Evolutionary conservation across 345 rosid genomes (phyloP), one percentile per base, ranked within the genome.

Genomic region (Conringia planisiliqua): DNA sequence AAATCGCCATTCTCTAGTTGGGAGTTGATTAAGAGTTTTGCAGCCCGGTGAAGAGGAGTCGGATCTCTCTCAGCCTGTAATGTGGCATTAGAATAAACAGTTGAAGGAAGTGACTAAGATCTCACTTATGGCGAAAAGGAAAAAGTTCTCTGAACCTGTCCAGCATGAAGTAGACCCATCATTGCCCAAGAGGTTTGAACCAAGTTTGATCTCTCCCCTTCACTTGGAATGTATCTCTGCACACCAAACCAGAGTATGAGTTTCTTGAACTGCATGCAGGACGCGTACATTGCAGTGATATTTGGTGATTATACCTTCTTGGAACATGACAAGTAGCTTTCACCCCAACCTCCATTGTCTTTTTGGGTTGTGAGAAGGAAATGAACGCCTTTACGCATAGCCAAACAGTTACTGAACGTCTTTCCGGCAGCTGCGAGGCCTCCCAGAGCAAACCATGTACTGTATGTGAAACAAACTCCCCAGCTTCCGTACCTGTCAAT

Each of bases 1-100:
- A 85, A 90, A 75, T 85, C 88, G 1, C 96, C 96, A 16, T 82
- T 73, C 54, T 85, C 90, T 14, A 77, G 50, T 66, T 90, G 91
- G 8, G 90, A 87, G 72, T 88, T 90, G 78, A 88, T 88, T 35
- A 90, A 29, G 65, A 88, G 62, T 40, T 82, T 90, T 10, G 89
- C 91, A 30, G 85, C 93, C 0, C 79, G 83, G 68, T 87, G 91
- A 59, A 90, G 77, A 32, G 96, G 90, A 35, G 73, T 71, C 0
- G 88, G 85, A 62, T 88, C 86, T 78, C 86, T 70, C 64, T 86
- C 88, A 13, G 79, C 87, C 89, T 86, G 61, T 63, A 20, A 66
- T 40, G 12, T 62, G 50, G 22, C 38, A 62, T 27, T n/a, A 42
- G 4, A 47, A 44, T 59, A 46, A 63, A 44, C 51, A 43, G 38